Evolutionary conservation across 2,329 filamentous ascomycete genomes (phyloP).

Genomic region (Ceratocystis diversiconidia): DNA sequence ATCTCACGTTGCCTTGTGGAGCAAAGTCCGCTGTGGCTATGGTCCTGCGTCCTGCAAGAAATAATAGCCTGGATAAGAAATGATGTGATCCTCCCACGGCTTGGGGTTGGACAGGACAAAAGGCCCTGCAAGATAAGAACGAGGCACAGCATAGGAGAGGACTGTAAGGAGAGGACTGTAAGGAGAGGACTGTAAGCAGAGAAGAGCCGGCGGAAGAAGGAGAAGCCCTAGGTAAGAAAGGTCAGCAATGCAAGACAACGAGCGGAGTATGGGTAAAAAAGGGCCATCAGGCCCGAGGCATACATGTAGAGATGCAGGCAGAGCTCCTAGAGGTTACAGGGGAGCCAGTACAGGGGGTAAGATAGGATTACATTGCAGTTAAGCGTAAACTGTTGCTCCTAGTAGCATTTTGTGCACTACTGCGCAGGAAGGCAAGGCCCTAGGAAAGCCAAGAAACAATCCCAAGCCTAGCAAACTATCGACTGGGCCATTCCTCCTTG

Average conservation of each 20-base stretch:
- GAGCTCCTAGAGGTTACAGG: too few species aligned
- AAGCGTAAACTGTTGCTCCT: too few species aligned
- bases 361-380: too few species aligned
- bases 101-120: slow-evolving; percentile 1
- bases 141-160: not conserved
- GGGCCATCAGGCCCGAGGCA: too few species aligned
- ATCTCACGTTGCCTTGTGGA: not conserved
- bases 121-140: slow-evolving; percentile 5
- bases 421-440: too few species aligned
- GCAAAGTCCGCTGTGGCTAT: not conserved
- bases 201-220: not conserved
- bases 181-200: not conserved
- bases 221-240: not conserved
- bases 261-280: too few species aligned
- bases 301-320: too few species aligned
- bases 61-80: not conserved
- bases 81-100: not conserved
- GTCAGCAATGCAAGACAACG: too few species aligned
- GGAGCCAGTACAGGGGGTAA: too few species aligned
- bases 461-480: not conserved
- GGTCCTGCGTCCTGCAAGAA: not conserved
- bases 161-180: not conserved
- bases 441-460: not conserved
- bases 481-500: not conserved
- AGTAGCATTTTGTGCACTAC: too few species aligned